Base-by-base conservation (phyloP, 805 yeast species). In the Ogataea siamensis region DNA sequence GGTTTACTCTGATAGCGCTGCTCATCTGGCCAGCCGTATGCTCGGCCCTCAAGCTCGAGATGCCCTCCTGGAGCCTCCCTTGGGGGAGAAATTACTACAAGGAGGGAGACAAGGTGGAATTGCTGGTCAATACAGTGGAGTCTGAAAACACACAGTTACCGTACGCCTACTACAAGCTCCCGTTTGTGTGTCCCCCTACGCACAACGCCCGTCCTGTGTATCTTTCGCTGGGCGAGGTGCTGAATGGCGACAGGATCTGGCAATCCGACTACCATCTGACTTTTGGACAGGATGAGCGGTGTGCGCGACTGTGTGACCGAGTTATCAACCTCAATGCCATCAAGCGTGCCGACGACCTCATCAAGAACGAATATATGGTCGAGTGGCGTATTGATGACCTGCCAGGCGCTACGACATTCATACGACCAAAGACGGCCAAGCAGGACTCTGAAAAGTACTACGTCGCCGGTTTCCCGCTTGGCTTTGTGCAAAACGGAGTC, bases 401-500 rank as follows among this genome's bases (percentile, higher is more conserved):
- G 22, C 96, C 96, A 0, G 94, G 93, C 6, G 91, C 95, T 1
- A 87, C 96, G 0, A 83, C 95, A 0, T 83, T 81, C 47, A 74
- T 81, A 22, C 71, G 76, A 18, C 67, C 73, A 5, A 72, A 74
- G 6, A 75, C 71, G 9, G 73, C 72, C 32, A 68, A 74, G 13
- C 74, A 76, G 46, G 35, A 38, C 9, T 45, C 50, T 10, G 79
- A 83, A 50, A 58, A 60, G 31, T 84, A 82, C 60, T 87, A 87
- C 51, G 83, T 87, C 5, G 78, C 93, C 3, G 96, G 96, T 2
- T 87, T 88, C 63, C 89, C 94, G 2, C 58, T 87, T 22, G 96
- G 96, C 0, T 81, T 74, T 49, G 76, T 74, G 14, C 74, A 73
- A 47, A 65, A 76, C 42, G 80, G 70, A n/a, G 72, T 73, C 33